Percentiles rank a stretch among this genome's conserved stretches.
Conservation (phyloP, 2,329 filamentous ascomycete genomes). For the Rhytidhysteron rufulum region DNA sequence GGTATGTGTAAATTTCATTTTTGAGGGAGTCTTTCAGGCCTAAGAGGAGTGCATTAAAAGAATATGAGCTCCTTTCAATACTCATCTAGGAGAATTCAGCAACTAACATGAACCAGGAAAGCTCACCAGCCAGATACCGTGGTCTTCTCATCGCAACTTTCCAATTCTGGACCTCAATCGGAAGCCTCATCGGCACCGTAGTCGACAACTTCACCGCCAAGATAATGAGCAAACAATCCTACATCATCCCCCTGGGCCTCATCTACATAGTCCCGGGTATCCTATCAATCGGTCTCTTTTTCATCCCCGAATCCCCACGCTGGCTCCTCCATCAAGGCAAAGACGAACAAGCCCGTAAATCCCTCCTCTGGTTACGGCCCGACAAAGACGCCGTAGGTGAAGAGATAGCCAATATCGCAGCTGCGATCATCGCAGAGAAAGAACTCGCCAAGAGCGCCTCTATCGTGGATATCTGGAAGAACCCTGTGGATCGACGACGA, state of each 20-base stretch:
- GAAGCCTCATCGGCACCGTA: slow-evolving; percentile 42
- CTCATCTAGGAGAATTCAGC: neutral
- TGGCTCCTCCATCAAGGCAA: slow-evolving; percentile 34
- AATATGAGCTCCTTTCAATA: neutral
- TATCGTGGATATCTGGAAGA: slow-evolving; percentile 48
- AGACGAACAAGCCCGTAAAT: slow-evolving; percentile 15
- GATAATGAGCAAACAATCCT: slow-evolving; percentile 19
- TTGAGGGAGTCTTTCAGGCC: too few species aligned
- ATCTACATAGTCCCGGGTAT: slow-evolving; percentile 52
- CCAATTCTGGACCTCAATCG: slow-evolving; percentile 47
- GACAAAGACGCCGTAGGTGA: slow-evolving; percentile 13
- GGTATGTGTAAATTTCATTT: too few species aligned
- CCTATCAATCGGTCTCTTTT: slow-evolving; percentile 38
- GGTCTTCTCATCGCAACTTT: slow-evolving; percentile 49
- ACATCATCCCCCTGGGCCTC: slow-evolving; percentile 49
- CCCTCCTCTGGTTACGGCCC: slow-evolving; percentile 26
- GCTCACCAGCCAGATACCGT: slow-evolving; percentile 47
- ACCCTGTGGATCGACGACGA: slow-evolving; percentile 51
- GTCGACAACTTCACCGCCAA: slow-evolving; percentile 48
- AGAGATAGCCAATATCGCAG: slow-evolving; percentile 24
- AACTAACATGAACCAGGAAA: too few species aligned
- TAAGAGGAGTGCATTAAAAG: too few species aligned
- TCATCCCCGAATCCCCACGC: slow-evolving; percentile 40
- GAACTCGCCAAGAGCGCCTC: slow-evolving; percentile 50
- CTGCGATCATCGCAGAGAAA: slow-evolving; percentile 25